Base-by-base conservation (phyloP, 2,329 filamentous ascomycete genomes). In the Stenocarpella maydis region DNA sequence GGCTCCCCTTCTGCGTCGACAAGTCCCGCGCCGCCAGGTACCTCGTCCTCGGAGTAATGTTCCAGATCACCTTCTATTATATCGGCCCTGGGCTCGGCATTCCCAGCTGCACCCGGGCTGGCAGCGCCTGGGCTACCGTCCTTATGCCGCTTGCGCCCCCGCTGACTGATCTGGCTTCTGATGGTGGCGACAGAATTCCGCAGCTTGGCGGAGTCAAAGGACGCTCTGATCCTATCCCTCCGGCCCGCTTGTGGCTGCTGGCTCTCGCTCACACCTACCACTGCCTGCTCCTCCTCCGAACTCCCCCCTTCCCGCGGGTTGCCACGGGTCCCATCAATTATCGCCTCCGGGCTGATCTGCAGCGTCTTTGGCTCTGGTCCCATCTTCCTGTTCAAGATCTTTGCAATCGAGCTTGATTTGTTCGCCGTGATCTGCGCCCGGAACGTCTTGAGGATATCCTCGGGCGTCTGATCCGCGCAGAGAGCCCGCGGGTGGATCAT, bases 401-500 rank as follows among this genome's bases (percentile, higher is more conserved):
- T 63, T n/a, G 65, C 24, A 9, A 64, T 24, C 21, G 55, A 60
- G 1, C 65, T 54, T 15, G n/a, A 24, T 26, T 53, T 45, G 24
- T 60, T 64, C 26, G 55, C 49, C 5, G 58, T 50, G 39, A 70
- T 50, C 41, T 70, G 68, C 24, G 28, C 37, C 12, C 64, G 47
- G n/a, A 70, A 67, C 4, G 65, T 50, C 19, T 54, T 45, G 12
- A 68, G 65, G 14, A 67, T 60, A 31, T 63, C 55, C 19, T 67
- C 54, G 26, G 65, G 64, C 39, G 54, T 50, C 55, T 70, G 68
- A 7, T 41, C 47, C 19, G 31, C 49, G 7, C 53, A 34, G 21
- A 70, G 49, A 17, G 39, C 68, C 65, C 47, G 52, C 9, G 65
- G 68, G 24, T 70, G 64, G 28, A 70, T 67, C 28, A 70, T 52